Base-by-base conservation (phyloP, 2,329 filamentous ascomycete genomes). In the Phaeosphaeriaceae sp. region DNA sequence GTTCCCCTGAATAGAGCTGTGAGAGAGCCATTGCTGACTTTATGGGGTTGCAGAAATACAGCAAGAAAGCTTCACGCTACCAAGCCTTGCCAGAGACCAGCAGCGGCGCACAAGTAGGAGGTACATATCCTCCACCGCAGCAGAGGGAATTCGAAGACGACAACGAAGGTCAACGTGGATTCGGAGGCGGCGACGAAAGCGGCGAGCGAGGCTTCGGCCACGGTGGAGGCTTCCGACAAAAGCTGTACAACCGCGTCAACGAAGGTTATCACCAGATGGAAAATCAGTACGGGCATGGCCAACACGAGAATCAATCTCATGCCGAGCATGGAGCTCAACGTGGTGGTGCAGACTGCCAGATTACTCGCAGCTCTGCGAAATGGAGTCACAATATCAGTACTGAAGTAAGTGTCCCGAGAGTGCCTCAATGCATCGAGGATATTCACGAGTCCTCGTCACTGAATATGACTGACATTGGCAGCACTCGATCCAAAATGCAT, bases 401-500 rank as follows among this genome's bases (percentile, higher is more conserved):
- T 5, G 89, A 91, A 70, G 80, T 81, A 64, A 63, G 76, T 72
- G 35, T 5, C 51, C n/a, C 4, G 15, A 3, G 6, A 8, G 17
- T n/a, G 3, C 8, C 35, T 40, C 35, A n/a, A 7, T 17, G n/a
- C 24, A 32, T 13, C 19, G 15, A 42, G 4, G 19, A 15, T 52
- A 22, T n/a, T 19, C 30, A 42, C 11, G 10, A n/a, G 6, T 7
- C 9, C 11, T 52, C 15, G 2, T 24, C 7, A 23, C 17, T 2
- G 32, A 9, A 3, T 13, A 30, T 26, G 10, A 60, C 67, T 64
- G 42, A 68, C 52, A 8, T 21, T 10, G 8, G n/a, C 51, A 79
- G 75, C 93, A 95, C 75, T 97, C 93, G 0, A 94, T 97, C 61
- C 88, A 89, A 61, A 94, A 94, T 73, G 93, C 93, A 1, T 97